These are phyloP conservation scores for Saccharomyces jurei DNA, from an alignment of 805 yeast species.

Conservation along the genomic window DNA sequence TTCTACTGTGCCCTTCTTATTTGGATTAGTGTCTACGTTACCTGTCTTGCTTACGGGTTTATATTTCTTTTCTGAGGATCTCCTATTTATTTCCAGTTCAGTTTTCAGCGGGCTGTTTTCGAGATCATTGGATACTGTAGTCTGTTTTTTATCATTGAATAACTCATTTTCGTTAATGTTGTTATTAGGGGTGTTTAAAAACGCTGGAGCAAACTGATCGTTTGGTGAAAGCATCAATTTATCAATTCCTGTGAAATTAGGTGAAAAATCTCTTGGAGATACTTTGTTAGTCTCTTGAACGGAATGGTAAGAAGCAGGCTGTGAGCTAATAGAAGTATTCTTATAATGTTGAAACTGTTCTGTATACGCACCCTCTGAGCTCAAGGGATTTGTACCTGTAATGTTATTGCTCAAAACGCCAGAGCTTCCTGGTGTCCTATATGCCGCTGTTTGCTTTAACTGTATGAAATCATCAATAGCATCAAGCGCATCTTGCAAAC, in stretches of 20 bases:
- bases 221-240: constrained; percentile 4
- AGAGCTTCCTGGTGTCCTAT: constrained; percentile 31
- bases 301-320: constrained; percentile 5
- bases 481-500: constrained; percentile 29
- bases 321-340: constrained; percentile 8
- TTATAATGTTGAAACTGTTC: constrained; percentile 27
- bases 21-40: background rate
- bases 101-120: constrained; percentile 13
- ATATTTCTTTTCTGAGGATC: constrained; percentile 1
- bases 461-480: constrained; percentile 35
- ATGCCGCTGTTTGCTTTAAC: constrained; percentile 33
- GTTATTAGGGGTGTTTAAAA: constrained; percentile 14
- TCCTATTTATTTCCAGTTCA: constrained; percentile 2
- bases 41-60: background rate
- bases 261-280: constrained; percentile 8
- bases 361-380: constrained; percentile 27
- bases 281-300: constrained; percentile 5
- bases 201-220: constrained; percentile 12
- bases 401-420: constrained; percentile 11
- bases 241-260: constrained; percentile 6
- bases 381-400: constrained; percentile 23
- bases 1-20: constrained; percentile 6
- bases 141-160: constrained; percentile 9
- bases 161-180: constrained; percentile 13
- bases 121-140: constrained; percentile 5